Conservation (phyloP, 345 rosid genomes). For the Citrus trifoliata region DNA sequence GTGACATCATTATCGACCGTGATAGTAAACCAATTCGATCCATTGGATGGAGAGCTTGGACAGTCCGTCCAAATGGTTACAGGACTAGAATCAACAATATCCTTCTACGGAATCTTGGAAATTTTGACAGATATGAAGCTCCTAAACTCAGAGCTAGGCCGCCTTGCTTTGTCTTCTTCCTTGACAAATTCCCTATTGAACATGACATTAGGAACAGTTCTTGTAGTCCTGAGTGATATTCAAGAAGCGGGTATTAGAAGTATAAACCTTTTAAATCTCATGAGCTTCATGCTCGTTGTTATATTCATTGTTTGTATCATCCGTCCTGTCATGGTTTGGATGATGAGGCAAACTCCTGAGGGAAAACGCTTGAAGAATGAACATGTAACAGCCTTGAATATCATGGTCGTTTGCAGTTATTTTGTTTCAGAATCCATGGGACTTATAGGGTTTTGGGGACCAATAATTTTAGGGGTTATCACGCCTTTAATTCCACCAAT, state of each 20-base stretch:
- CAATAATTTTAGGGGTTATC: conserved; percentile 25
- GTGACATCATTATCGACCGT: conserved; percentile 11
- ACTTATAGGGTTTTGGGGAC: conserved; percentile 27
- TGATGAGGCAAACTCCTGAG: conserved; percentile 37
- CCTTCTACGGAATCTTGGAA: conserved; percentile 30
- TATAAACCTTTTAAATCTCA: neutral
- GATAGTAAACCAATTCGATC: neutral
- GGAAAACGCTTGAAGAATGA: conserved; percentile 34
- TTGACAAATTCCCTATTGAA: conserved; percentile 29
- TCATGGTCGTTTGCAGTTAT: conserved; percentile 2
- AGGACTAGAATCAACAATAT: conserved; percentile 23
- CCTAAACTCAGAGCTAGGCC: conserved; percentile 43
- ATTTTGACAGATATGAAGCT: conserved; percentile 35
- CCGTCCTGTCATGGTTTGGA: conserved; percentile 39
- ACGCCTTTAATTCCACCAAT: conserved; percentile 37
- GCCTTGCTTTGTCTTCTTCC: conserved; percentile 43
- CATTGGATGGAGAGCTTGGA: neutral
- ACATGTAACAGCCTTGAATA: conserved; percentile 12
- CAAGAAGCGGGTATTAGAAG: neutral
- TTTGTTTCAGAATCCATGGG: conserved; percentile 25
- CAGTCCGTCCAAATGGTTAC: neutral
- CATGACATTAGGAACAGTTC: conserved; percentile 17
- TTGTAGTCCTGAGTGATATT: neutral
- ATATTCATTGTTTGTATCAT: neutral
- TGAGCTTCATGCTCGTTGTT: neutral